These are phyloP conservation scores for Tuber magnatum DNA, from an alignment of 495 filamentous ascomycete species.

Conservation along the genomic window DNA sequence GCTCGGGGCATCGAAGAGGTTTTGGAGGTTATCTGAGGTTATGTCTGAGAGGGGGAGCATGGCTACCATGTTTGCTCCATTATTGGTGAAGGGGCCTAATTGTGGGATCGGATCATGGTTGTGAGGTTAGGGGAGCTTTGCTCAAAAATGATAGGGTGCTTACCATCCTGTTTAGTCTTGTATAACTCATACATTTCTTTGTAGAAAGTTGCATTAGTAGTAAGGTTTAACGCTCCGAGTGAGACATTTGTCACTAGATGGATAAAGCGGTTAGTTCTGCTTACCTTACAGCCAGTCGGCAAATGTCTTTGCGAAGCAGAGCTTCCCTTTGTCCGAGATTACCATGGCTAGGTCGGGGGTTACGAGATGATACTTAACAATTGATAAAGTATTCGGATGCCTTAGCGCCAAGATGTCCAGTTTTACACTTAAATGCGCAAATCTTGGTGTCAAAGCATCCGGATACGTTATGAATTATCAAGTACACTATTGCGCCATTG, in stretches of 20 bases:
- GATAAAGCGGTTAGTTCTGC: not conserved
- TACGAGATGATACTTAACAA: not conserved
- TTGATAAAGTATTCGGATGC: not conserved
- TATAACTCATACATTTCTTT: conserved; percentile 45
- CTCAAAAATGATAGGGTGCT: not conserved
- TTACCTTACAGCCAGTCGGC: not conserved
- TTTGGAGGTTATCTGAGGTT: not conserved
- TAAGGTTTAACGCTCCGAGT: conserved; percentile 8
- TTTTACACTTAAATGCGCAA: not conserved
- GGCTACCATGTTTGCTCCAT: not conserved
- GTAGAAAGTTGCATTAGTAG: conserved; percentile 42
- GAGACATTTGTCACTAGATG: conserved; percentile 24
- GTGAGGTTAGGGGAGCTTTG: not conserved
- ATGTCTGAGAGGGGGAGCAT: conserved; percentile 7
- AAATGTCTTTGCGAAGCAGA: not conserved
- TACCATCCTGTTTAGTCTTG: conserved; percentile 17
- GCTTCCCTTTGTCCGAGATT: not conserved
- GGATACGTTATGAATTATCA: not conserved
- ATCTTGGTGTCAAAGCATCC: not conserved
- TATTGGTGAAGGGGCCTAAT: not conserved
- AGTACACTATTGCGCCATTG: not conserved
- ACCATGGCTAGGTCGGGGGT: not conserved
- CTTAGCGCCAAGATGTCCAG: not conserved
- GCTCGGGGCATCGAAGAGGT: not conserved
- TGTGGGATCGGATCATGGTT: not conserved